Evolutionary conservation across 2,329 filamentous ascomycete genomes (phyloP).

Genomic region (Ascochyta fabae): DNA sequence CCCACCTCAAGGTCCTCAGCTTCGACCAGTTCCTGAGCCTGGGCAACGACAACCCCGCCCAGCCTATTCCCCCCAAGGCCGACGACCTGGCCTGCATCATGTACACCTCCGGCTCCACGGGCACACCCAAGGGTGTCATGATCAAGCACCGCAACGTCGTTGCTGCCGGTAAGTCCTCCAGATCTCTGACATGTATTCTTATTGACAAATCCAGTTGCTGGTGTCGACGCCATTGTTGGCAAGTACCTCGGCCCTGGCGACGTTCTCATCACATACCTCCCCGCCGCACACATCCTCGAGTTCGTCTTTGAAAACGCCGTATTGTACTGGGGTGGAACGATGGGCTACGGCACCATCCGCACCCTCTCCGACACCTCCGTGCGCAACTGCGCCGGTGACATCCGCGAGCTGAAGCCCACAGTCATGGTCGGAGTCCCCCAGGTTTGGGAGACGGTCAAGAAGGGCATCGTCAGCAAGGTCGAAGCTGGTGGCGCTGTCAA

Average conservation of each 20-base stretch:
- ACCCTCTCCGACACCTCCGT: conserved; percentile 87
- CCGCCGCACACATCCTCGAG: conserved; percentile 94
- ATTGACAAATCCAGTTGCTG: conserved; percentile 63
- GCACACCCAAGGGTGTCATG: conserved; percentile 85
- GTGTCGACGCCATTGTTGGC: conserved; percentile 78
- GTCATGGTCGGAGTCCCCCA: conserved; percentile 94
- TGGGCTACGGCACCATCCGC: conserved; percentile 91
- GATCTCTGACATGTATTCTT: background rate
- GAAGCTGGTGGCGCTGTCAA: conserved; percentile 73
- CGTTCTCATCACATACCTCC: conserved; percentile 85
- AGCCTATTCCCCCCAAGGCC: conserved; percentile 73
- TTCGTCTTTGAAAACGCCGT: conserved; percentile 94
- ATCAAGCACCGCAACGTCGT: conserved; percentile 82
- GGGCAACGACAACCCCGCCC: conserved; percentile 70
- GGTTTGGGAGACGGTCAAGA: conserved; percentile 96
- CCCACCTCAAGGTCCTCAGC: conserved; percentile 60
- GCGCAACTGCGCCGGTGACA: conserved; percentile 90
- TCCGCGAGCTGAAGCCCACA: conserved; percentile 87
- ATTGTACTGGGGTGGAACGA: conserved; percentile 85
- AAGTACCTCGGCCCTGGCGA: conserved; percentile 80
- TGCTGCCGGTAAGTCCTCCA: conserved; percentile 68
- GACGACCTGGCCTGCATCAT: conserved; percentile 82
- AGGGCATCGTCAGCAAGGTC: conserved; percentile 85
- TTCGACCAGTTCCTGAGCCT: conserved; percentile 62
- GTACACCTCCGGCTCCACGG: conserved; percentile 88